Evolutionary conservation across 1,139 yeast genomes (phyloP).

Genomic region (Geotrichum cucujoidarum): DNA sequence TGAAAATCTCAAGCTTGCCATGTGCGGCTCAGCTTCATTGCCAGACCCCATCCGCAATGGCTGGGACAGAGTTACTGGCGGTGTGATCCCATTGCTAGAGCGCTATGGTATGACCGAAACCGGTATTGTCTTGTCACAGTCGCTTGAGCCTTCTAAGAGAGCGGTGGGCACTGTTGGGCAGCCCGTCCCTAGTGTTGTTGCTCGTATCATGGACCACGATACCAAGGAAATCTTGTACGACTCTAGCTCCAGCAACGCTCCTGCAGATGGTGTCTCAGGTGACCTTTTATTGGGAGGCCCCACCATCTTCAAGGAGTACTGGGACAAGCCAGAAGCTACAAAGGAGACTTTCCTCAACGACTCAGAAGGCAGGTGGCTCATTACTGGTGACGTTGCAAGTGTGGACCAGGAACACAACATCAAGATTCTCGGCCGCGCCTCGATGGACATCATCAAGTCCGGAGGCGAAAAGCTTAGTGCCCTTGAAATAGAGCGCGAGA

Average conservation of each 20-base stretch:
- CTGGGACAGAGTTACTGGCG: constrained; percentile 35
- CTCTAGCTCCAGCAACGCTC: constrained; percentile 12
- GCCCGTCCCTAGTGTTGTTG: constrained; percentile 36
- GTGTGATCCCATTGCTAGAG: constrained; percentile 35
- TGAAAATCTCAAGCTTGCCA: constrained; percentile 30
- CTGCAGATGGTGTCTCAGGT: constrained; percentile 27
- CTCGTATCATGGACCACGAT: constrained; percentile 33
- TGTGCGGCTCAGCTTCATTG: constrained; percentile 40
- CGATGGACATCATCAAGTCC: constrained; percentile 39
- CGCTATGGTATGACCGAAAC: constrained; percentile 41
- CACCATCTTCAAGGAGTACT: constrained; percentile 35
- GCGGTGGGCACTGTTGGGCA: constrained; percentile 36
- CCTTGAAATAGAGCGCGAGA: constrained; percentile 38
- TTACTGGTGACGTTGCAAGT: constrained; percentile 39
- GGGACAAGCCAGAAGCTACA: constrained; percentile 36
- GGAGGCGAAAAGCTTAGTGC: constrained; percentile 40
- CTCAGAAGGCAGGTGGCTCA: constrained; percentile 34
- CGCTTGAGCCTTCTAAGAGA: constrained; percentile 30
- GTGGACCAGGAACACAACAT: constrained; percentile 31
- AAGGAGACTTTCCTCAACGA: constrained; percentile 28
- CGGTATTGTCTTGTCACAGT: constrained; percentile 38
- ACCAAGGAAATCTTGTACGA: constrained; percentile 25
- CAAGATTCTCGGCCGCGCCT: constrained; percentile 36
- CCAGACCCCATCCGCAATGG: constrained; percentile 35
- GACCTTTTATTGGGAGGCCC: constrained; percentile 37